Base-by-base conservation (phyloP, 192 early-diverging fungal species). In the Oehlia diaphana region DNA sequence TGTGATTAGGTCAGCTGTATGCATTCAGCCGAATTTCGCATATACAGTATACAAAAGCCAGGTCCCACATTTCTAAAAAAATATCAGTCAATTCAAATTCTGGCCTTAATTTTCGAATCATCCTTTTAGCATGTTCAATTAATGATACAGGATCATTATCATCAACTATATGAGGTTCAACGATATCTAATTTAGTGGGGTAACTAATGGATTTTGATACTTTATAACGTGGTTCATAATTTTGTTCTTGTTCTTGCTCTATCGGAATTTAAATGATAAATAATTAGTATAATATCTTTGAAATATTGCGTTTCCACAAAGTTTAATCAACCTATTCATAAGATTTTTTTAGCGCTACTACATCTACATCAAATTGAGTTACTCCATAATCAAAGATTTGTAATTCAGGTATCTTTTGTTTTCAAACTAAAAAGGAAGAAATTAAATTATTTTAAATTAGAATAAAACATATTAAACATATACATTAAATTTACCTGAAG, bases 381-480 rank as follows among this genome's bases (percentile, higher is more conserved):
- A 73, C 50, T 12, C 72, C 72, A 9, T 23, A 33, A 19, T 73
- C 13, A 8, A 37, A 16, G 16, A 31, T 23, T 14, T 73, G 9
- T 12, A 61, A 73, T 42, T 73, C 33, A 8, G 72, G 72, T 31
- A 73, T 4, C 12, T 53, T 73, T 8, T 73, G 72, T 33, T 49
- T 58, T 53, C 72, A 26, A 58, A 73, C 72, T 73, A 73, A 8
- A 31, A 23, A 3, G 0, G 3, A 35, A 37, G 10, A 73, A 8
- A 37, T 3, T 37, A 37, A 37, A 37, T 37, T 37, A 37, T 37
- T 37, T 35, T 35, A 35, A 37, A 37, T 4, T 3, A 37, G 35
- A 69, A 7, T 28, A 16, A 35, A 70, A 42, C 3, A 61, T 0
- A 21, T 16, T 0, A 16, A 61, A 61, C 6, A 31, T 10, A 37